phyloP scores from a whole-genome alignment of 1,284 basidiomycete species.

The Ceratobasidium sp. region DNA sequence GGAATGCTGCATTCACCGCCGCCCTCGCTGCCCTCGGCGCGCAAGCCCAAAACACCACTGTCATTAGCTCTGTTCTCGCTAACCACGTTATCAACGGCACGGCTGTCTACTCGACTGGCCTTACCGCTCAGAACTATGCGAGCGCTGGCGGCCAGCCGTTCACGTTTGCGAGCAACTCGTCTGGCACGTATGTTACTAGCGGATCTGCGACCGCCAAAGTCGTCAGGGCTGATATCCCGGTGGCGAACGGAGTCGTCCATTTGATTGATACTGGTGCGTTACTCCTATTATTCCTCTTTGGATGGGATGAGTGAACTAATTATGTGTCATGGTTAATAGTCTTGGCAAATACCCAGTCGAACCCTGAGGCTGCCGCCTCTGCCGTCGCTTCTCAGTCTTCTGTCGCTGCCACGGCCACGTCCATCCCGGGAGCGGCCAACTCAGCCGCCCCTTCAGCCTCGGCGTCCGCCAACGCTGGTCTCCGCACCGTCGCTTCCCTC shows the following conservation, averaged over 20 bases:
- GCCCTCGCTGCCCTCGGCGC: slow-evolving; percentile 56
- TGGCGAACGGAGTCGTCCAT: slow-evolving; percentile 78
- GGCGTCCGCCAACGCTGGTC: slow-evolving; percentile 12
- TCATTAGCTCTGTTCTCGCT: slow-evolving; percentile 59
- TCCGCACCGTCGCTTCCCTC: slow-evolving; percentile 21
- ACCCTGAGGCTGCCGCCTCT: slow-evolving; percentile 65
- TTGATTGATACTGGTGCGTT: slow-evolving; percentile 24
- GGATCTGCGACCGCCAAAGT: slow-evolving; percentile 68
- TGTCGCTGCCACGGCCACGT: slow-evolving; percentile 49
- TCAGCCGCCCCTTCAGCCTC: slow-evolving; percentile 8
- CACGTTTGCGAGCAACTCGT: slow-evolving; percentile 65
- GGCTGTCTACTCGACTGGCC: slow-evolving; percentile 68
- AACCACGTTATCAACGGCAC: slow-evolving; percentile 81
- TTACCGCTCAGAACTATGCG: slow-evolving; percentile 58
- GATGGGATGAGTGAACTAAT: background rate
- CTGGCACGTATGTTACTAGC: slow-evolving; percentile 69
- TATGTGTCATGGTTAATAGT: slow-evolving; percentile 65
- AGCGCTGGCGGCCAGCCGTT: slow-evolving; percentile 71
- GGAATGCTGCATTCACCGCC: slow-evolving; percentile 61
- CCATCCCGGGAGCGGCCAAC: slow-evolving; percentile 11
- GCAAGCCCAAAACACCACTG: slow-evolving; percentile 46
- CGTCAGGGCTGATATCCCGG: slow-evolving; percentile 70
- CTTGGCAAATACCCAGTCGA: slow-evolving; percentile 63
- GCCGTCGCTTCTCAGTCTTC: slow-evolving; percentile 59
- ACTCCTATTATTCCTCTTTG: background rate